Conservation (phyloP, 106 monocot genomes). For the Apostasia shenzhenica region DNA sequence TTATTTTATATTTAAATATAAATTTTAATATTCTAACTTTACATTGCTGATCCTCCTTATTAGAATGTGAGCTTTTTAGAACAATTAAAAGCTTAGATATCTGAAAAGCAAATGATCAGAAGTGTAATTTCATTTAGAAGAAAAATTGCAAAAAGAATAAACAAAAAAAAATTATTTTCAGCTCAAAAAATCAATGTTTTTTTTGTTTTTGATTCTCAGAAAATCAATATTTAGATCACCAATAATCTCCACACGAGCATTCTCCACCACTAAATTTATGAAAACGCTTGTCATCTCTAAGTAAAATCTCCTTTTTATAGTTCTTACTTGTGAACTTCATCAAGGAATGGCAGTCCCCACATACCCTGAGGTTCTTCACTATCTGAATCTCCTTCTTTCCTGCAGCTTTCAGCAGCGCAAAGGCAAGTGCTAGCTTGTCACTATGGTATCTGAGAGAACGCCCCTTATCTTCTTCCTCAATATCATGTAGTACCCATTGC, state of each 20-base stretch:
- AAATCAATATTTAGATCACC: constrained; percentile 29
- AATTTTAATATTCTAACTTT: too few species aligned
- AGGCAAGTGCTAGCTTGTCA: constrained; percentile 47
- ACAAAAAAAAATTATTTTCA: too few species aligned
- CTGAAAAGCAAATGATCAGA: too few species aligned
- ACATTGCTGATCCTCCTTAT: too few species aligned
- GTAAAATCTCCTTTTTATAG: constrained; percentile 45
- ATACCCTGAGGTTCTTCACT: constrained; percentile 31
- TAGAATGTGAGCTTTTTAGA: too few species aligned
- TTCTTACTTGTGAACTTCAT: constrained; percentile 52
- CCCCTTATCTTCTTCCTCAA: constrained; percentile 61
- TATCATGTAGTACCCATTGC: constrained; percentile 51
- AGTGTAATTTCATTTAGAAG: too few species aligned
- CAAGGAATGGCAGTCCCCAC: constrained; percentile 51
- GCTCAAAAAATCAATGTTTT: too few species aligned
- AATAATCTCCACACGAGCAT: constrained; percentile 84
- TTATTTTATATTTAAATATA: too few species aligned
- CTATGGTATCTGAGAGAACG: constrained; percentile 45
- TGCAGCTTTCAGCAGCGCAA: constrained; percentile 29
- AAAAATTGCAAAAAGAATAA: too few species aligned
- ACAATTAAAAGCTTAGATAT: too few species aligned
- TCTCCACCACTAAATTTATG: constrained; percentile 68
- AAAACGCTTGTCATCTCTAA: constrained; percentile 74
- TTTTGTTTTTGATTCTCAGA: too few species aligned
- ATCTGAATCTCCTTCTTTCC: constrained; percentile 23